Evolutionary conservation across 2,329 filamentous ascomycete species (phyloP), one percentile per base, ranked within the genome.

Genomic region (Ceratocystis papillata): DNA sequence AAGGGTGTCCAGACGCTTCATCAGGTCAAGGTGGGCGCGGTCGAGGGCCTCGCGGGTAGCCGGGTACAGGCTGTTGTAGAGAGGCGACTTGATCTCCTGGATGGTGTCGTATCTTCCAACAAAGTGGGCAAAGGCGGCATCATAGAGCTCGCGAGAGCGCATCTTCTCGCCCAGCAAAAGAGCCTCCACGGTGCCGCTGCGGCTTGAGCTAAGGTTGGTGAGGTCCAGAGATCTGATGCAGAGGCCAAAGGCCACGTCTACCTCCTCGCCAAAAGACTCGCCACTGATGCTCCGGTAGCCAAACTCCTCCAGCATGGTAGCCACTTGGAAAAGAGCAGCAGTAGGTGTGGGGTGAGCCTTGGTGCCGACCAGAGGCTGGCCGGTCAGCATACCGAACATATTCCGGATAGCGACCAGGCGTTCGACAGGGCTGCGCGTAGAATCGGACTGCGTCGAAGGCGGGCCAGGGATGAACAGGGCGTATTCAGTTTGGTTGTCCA

Each of bases 141-240:
- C 90, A 76, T 96, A 97, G 1, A 99, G 81, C 6, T 86, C 81
- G 71, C 87, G 83, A 61, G 84, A 96, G 67, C 87, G 86, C 85
- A 97, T 89, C 46, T 84, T 83, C 76, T 99, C 93, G 66, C 89
- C 92, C 10, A 99, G 79, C n/a, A 97, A 82, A 60, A 97, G 81
- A 0, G 87, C 89, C 75, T 97, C 90, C 28, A 97, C 80, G 0
- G 89, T 96, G 79, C 94, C 95, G 73, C 96, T 90, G 30, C 87
- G 83, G 73, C 89, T 96, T 68, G 83, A 78, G 65, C 91, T 82
- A 60, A 96, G 87, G 75, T 97, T 93, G 2, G 84, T 87, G 41
- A 97, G 77, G 22, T 80, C 81, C 68, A 91, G 79, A 73, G 94
- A 87, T 60, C 92, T 87, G 68, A 92, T 84, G 72, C 91, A 95